Evolutionary conservation across 108 stramenopile genomes (phyloP), one percentile per base, ranked within the genome.

Genomic region (Nitzschia sp.): DNA sequence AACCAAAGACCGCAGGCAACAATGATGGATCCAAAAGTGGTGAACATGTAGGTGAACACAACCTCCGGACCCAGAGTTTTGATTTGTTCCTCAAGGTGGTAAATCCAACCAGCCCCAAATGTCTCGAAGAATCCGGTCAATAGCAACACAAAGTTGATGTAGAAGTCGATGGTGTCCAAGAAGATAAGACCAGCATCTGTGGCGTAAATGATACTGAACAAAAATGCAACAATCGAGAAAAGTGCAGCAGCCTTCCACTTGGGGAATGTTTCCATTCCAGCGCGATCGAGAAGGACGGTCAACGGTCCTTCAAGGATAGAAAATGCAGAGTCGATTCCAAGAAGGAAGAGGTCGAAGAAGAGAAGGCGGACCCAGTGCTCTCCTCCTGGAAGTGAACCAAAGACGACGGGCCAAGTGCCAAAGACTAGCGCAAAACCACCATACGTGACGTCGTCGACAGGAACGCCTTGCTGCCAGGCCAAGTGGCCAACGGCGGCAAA

Each of bases 321-420:
- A 71, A 85, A 85, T 19, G 87, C 87, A 22, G 80, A 82, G 48
- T 89, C 87, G 41, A 89, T 75, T 25, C 87, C 87, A 2, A 88
- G 71, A 38, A 83, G 38, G 63, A 83, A 85, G 22, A 88, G 61
- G 59, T 80, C 80, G 32, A 85, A 44, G 34, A 83, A 81, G 32
- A 88, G 62, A 11, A 83, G 63, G 22, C 84, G 65, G 27, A 85
- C 80, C 82, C 84, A 84, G 46, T 77, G 80, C 15, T 58, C 57
- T 5, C 78, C 87, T 6, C 79, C 82, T 2, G 72, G 80, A 3
- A 85, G 56, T 16, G 75, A 78, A n/a, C 72, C 72, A 25, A 89
- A 64, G 6, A 75, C 82, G 9, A 80, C 87, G 1, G 87, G 87
- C 77, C 77, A 88, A 33, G 80, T 66, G 21, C 81, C 84, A 75